These are phyloP conservation scores for Ascochyta viciae-villosae DNA, from an alignment of 2,329 filamentous ascomycete species.

Conservation along the genomic window DNA sequence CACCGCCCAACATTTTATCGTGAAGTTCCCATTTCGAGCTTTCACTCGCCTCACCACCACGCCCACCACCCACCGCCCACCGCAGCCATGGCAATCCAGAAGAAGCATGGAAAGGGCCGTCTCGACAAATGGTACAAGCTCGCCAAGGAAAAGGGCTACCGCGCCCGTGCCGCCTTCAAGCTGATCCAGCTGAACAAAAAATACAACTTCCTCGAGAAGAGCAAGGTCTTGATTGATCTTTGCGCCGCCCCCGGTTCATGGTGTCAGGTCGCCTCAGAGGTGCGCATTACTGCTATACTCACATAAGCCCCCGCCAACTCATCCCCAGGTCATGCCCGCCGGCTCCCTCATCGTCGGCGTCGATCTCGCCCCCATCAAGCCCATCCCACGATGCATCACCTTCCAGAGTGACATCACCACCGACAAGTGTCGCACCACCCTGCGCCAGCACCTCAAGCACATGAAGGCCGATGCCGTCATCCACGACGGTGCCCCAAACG, in stretches of 20 bases:
- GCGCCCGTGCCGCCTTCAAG: conserved; percentile 96
- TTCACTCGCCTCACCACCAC: conserved; percentile 4
- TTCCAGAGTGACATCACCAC: conserved; percentile 99
- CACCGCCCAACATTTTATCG: conserved; percentile 7
- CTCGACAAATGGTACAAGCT: conserved; percentile 99
- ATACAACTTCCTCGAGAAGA: conserved; percentile 97
- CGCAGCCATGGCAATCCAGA: conserved; percentile 85
- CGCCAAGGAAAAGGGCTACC: conserved; percentile 97
- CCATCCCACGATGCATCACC: conserved; percentile 90
- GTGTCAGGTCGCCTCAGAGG: conserved; percentile 79
- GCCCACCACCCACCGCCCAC: conserved; percentile 17
- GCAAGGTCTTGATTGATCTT: conserved; percentile 94
- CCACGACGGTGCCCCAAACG: conserved; percentile 96
- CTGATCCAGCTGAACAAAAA: conserved; percentile 98
- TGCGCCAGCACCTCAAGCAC: conserved; percentile 88
- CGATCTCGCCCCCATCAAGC: conserved; percentile 92
- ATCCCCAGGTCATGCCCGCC: conserved; percentile 74
- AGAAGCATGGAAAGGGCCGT: conserved; percentile 98
- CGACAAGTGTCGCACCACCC: conserved; percentile 90
- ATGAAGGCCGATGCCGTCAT: conserved; percentile 96
- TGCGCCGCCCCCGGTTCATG: conserved; percentile 85
- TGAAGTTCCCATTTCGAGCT: conserved; percentile 19
- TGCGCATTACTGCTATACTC: conserved; percentile 58
- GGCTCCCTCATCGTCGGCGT: conserved; percentile 92
- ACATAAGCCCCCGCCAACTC: background rate